phyloP scores from a whole-genome alignment of 2,329 filamentous ascomycete species.

The Lecanicillium sp. region DNA sequence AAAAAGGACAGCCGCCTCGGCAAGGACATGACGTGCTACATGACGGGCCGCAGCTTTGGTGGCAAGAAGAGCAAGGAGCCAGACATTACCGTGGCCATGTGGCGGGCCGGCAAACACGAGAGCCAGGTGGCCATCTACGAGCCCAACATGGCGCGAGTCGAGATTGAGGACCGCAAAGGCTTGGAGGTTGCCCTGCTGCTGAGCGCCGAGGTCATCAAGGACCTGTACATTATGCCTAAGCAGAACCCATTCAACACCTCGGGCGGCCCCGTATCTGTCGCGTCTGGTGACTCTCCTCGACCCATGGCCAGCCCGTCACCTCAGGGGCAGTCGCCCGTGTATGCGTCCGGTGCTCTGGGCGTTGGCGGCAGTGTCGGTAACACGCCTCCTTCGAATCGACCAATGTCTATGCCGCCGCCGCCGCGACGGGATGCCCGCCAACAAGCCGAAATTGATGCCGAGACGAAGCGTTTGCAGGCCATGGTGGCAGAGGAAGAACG shows the following conservation, averaged over 20 bases:
- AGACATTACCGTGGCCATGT: conserved; percentile 90
- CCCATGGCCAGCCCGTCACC: conserved; percentile 14
- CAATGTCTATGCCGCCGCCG: conserved; percentile 32
- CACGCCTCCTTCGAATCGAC: conserved; percentile 42
- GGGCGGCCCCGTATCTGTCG: conserved; percentile 24
- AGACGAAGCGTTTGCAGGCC: conserved; percentile 64
- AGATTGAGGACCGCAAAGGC: conserved; percentile 90
- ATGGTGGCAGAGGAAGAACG: conserved; percentile 43
- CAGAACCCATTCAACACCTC: conserved; percentile 73
- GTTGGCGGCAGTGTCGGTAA: conserved; percentile 11
- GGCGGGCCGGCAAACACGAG: conserved; percentile 61
- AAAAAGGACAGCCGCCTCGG: conserved; percentile 78
- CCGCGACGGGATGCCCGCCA: conserved; percentile 16
- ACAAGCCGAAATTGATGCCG: conserved; percentile 54
- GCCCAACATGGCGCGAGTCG: conserved; percentile 81
- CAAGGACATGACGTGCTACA: conserved; percentile 82
- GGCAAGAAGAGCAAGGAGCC: conserved; percentile 84
- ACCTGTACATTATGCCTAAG: conserved; percentile 56
- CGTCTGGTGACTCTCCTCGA: neutral
- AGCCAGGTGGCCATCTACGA: conserved; percentile 75
- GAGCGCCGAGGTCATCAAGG: conserved; percentile 55
- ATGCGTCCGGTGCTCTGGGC: conserved; percentile 12
- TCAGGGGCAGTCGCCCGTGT: conserved; percentile 31
- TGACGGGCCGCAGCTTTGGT: conserved; percentile 69
- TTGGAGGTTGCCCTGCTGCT: conserved; percentile 73